Base-by-base conservation (phyloP, 192 early-diverging fungal species). In the Backusella luteola region DNA sequence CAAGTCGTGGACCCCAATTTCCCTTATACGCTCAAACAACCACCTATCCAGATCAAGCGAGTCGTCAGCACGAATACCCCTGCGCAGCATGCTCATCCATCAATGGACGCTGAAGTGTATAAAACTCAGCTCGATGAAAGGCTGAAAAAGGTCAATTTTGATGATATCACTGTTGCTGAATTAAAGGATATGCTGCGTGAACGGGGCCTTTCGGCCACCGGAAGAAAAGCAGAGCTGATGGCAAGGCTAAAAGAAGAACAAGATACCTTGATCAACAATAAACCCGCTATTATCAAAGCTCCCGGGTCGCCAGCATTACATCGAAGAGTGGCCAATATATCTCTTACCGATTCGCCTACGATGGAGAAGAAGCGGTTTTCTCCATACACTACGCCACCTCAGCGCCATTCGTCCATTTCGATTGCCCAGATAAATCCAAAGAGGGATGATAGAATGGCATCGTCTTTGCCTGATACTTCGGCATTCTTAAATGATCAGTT, bases 81-180 rank as follows among this genome's bases (percentile, higher is more conserved):
- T 34, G 17, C 52, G 17, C 17, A n/a, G 11, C 0, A 49, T 42
- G 4, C n/a, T 26, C 46, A 49, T 19, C 32, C 17, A 21, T 19
- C 34, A 11, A 17, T 69, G 5, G 21, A 53, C 29, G 21, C n/a
- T 0, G 67, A 69, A 21, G 14, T 1, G 0, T 38, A 35, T 26
- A 49, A 35, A 39, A 21, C 26, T 29, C 52, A 77, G 36, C 34
- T 78, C 9, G 77, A 78, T 38, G 53, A 73, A 7, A 42, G 68
- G 17, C 39, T 78, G 11, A 36, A 19, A 44, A 74, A 67, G 21
- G 34, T 78, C 12, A 78, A 78, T 38, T 78, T 78, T 52, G 77
- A 78, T 34, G 77, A 78, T 36, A 69, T 78, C 8, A 78, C 77
- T 1, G 77, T 78, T 17, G 71, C 77, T 4, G 77, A 78, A 44